Evolutionary conservation across 306 rosid species (phyloP), one percentile per base, ranked within the genome.

Genomic region (Prosopis cineraria): DNA sequence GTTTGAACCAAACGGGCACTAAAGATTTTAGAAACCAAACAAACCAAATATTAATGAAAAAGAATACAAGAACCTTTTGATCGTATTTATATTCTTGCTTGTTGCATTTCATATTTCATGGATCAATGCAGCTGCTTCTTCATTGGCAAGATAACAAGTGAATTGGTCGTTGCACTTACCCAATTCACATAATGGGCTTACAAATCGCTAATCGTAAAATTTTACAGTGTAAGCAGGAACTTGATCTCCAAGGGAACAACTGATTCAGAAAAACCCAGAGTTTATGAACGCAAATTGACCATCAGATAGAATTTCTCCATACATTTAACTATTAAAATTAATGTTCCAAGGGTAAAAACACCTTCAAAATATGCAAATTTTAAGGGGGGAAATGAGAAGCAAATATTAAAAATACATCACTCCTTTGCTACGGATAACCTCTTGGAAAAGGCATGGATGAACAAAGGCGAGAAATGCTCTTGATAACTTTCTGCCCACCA

Each of bases 391-490:
- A 60, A 36, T 22, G 36, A 36, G 56, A 41, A 70, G 76, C 87
- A 84, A 78, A 77, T 53, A 22, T 53, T 53, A 76, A 84, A 47
- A 85, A 85, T 40, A 89, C 87, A 86, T 80, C 90, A 93, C 89
- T 88, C 91, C 85, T 85, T 91, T 73, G 79, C 89, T 89, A 90
- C 93, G 79, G 79, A 76, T 89, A 82, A 68, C 89, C 95, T 88
- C 84, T 87, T 78, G 77, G 75, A 68, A 39, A 67, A 79, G 85
- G 69, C 81, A 91, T 69, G 77, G 90, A 84, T 77, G 90, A 87
- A 85, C 70, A 69, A 62, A 77, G 83, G 85, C 72, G 68, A 82
- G 37, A 72, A 66, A 68, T 66, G 80, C 81, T 82, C 80, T 66
- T 62, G 52, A 79, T 70, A 80, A 77, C 65, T 79, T 83, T 79